Evolutionary conservation across 352 stramenopile genomes (phyloP), one percentile per base, ranked within the genome.

Genomic region (Globisporangium iwayamae): DNA sequence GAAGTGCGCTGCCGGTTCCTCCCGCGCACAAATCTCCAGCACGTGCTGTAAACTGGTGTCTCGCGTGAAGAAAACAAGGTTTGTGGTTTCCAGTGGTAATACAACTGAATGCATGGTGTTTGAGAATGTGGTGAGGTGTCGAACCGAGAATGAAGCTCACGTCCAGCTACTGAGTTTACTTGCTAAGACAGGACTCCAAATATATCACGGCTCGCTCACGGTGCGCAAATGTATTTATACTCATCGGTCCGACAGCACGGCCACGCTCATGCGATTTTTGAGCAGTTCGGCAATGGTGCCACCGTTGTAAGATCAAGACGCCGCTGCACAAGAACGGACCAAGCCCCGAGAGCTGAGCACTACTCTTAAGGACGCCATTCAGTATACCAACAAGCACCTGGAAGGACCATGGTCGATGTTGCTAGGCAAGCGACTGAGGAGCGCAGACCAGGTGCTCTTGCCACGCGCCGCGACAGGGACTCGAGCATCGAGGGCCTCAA

Each of bases 1-100:
- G 70, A 87, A 55, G 69, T 81, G 34, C 71, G 72, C 38, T 85
- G 75, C 53, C 65, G 65, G 36, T 68, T 87, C 48, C 60, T 87
- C 10, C 78, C 65, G 11, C 65, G 63, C 10, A 68, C 63, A 22
- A 63, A 58, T 22, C 63, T 68, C 10, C 56, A 63, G 63, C 55
- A 68, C 46, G 53, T 56, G 53, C 11, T 67, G 16, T 67, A 60
- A 36, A 50, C 0, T 56, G 8, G 0, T 39, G 51, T 28, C 30
- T 10, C 14, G 5, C 51, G 13, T 43, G 28, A 43, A 30, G 36
- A 2, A 46, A 54, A 56, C 11, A 43, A 46, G 51, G 16, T 43
- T 43, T 18, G 51, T 56, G 7, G 30, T 43, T 4, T 56, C 14
- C 1, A 28, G 18, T 18, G 2, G 2, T 56, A 56, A 43, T 56